Evolutionary conservation across 495 filamentous ascomycete species (phyloP).

Genomic region (Aspergillus sclerotiicarbonarius): DNA sequence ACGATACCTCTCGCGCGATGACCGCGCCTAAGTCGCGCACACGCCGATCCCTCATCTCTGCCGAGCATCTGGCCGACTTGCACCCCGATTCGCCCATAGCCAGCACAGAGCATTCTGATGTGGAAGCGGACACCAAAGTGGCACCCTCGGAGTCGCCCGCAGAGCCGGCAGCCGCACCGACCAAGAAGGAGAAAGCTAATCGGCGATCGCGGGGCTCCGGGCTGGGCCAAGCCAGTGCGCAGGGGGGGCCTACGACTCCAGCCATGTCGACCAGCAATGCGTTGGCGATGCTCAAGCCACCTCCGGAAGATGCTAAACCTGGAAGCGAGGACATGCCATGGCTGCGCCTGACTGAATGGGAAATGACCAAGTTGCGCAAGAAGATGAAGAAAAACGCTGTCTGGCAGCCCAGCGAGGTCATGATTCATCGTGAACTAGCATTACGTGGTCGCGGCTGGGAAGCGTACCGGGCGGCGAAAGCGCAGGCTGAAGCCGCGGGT

Average conservation of each 20-base stretch:
- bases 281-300: constrained; percentile 71
- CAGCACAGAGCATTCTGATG: constrained; percentile 48
- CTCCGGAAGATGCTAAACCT: constrained; percentile 68
- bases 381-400: constrained; percentile 99
- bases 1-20: constrained; percentile 28
- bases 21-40: constrained; percentile 34
- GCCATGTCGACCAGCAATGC: constrained; percentile 80
- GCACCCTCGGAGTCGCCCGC: constrained; percentile 7
- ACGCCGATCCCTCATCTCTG: constrained; percentile 38
- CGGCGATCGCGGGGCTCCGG: constrained; percentile 46
- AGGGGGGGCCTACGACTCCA: constrained; percentile 44
- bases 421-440: constrained; percentile 88
- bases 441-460: constrained; percentile 74
- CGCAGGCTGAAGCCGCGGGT: constrained; percentile 64
- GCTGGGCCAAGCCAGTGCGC: constrained; percentile 46
- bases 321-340: constrained; percentile 83
- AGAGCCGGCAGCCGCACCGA: constrained; percentile 10
- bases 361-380: constrained; percentile 88
- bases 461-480: constrained; percentile 67
- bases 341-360: constrained; percentile 85
- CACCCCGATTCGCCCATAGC: constrained; percentile 45
- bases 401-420: constrained; percentile 93
- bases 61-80: constrained; percentile 33
- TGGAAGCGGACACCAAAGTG: constrained; percentile 29
- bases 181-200: constrained; percentile 41